Percentiles rank a stretch among this genome's conserved stretches.
These are phyloP conservation scores for Pythium rhizo-oryzae DNA, from an alignment of 352 stramenopile genomes.

Conservation along the genomic window DNA sequence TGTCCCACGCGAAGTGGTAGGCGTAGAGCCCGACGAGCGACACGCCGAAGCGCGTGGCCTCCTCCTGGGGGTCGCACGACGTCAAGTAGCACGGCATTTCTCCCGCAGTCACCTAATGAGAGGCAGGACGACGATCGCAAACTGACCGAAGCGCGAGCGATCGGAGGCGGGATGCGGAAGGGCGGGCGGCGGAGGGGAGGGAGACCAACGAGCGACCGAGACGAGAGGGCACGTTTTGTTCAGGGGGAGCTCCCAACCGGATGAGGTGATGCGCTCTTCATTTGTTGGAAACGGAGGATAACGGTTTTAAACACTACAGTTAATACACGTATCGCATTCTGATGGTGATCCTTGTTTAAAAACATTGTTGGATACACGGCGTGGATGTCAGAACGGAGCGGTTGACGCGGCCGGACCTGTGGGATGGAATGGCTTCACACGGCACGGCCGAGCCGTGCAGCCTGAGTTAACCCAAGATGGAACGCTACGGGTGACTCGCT, in stretches of 20 bases:
- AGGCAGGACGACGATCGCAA: conserved; percentile 3
- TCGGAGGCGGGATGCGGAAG: background rate
- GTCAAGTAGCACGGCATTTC: conserved; percentile 75
- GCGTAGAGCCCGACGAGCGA: conserved; percentile 57
- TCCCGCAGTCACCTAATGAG: background rate
- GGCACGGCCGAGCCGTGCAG: too few relatives aligned
- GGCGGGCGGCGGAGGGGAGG: background rate
- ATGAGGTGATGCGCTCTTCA: background rate
- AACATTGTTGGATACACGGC: background rate
- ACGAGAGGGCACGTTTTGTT: background rate
- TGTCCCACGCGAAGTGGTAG: conserved; percentile 78
- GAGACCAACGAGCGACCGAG: background rate
- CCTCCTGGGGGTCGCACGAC: conserved; percentile 54
- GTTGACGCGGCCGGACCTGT: background rate
- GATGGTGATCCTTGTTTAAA: background rate
- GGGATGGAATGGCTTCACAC: background rate
- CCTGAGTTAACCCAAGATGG: background rate
- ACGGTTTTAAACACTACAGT: background rate
- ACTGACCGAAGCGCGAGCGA: background rate
- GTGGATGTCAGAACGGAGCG: background rate
- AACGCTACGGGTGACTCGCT: too few relatives aligned
- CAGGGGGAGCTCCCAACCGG: background rate
- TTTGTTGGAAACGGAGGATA: background rate
- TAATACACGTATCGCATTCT: background rate
- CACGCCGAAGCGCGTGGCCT: conserved; percentile 64